Evolutionary conservation across 2,329 filamentous ascomycete species (phyloP).

Genomic region (Neopestalotiopsis sp.): DNA sequence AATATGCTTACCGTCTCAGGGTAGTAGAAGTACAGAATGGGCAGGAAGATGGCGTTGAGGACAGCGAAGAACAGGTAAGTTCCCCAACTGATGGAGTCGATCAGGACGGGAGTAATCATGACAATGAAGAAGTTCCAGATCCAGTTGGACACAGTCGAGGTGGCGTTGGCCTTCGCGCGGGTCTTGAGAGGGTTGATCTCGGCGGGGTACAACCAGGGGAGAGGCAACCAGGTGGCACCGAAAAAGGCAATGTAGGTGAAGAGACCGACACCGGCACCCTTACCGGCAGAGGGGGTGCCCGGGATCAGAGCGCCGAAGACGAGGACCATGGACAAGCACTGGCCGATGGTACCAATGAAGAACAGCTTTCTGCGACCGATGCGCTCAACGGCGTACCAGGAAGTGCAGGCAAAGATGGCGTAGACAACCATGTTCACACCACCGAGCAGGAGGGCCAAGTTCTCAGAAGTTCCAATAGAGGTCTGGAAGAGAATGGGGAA

Average conservation of each 20-base stretch:
- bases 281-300: constrained; percentile 63
- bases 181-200: constrained; percentile 59
- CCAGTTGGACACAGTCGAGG: constrained; percentile 69
- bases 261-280: constrained; percentile 70
- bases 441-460: constrained; percentile 59
- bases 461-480: constrained; percentile 45
- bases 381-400: constrained; percentile 57
- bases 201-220: constrained; percentile 66
- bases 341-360: constrained; percentile 50
- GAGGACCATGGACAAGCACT: constrained; percentile 63
- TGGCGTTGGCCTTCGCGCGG: constrained; percentile 51
- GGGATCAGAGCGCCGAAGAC: constrained; percentile 72
- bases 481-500: constrained; percentile 62
- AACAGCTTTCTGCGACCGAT: constrained; percentile 53
- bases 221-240: constrained; percentile 68
- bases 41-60: constrained; percentile 42
- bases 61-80: constrained; percentile 55
- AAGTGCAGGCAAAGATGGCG: constrained; percentile 63
- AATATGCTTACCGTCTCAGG: constrained; percentile 47
- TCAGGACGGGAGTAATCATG: constrained; percentile 68
- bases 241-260: constrained; percentile 75
- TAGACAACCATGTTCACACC: constrained; percentile 64
- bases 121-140: constrained; percentile 53
- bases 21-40: constrained; percentile 55
- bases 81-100: constrained; percentile 62